Conservation (phyloP, 2,329 filamentous ascomycete species). For the Nemania bipapillata region DNA sequence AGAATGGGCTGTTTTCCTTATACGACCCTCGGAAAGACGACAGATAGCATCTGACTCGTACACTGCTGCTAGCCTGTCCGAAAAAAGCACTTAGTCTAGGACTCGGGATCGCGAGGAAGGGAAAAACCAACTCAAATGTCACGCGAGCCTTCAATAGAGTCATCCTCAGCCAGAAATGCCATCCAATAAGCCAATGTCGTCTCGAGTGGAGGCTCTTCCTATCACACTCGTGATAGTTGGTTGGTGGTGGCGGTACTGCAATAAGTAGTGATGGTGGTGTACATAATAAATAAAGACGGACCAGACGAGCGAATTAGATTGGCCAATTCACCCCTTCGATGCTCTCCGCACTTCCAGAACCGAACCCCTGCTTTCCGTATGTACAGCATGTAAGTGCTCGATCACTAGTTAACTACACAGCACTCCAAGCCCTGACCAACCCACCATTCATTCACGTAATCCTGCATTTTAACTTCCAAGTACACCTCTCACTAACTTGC, state of each 20-base stretch:
- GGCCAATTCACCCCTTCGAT: conserved; percentile 32
- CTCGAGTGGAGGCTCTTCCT: conserved; percentile 12
- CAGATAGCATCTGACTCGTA: conserved; percentile 22
- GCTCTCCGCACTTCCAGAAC: conserved; percentile 15
- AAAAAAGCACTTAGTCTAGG: conserved; percentile 20
- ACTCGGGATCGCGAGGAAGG: conserved; percentile 9
- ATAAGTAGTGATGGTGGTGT: too few relatives aligned
- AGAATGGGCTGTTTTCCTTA: conserved; percentile 1
- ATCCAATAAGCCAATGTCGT: conserved; percentile 17
- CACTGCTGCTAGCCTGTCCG: conserved; percentile 12
- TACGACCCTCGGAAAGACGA: background rate
- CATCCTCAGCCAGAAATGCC: conserved; percentile 20
- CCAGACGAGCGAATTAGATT: conserved; percentile 45
- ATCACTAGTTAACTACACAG: too few relatives aligned
- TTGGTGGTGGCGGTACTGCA: too few relatives aligned
- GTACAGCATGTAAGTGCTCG: too few relatives aligned
- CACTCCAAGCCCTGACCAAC: conserved; percentile 8
- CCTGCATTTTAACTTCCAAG: too few relatives aligned
- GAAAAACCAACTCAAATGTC: conserved; percentile 15
- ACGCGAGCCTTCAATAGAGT: conserved; percentile 20
- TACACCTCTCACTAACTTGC: too few relatives aligned
- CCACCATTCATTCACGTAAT: conserved; percentile 7
- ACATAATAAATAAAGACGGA: too few relatives aligned
- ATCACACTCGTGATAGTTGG: conserved; percentile 19
- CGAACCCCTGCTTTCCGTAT: conserved; percentile 20